These are phyloP conservation scores for Apophysomyces ossiformis DNA, from an alignment of 371 early-diverging fungal genomes.

Conservation along the genomic window DNA sequence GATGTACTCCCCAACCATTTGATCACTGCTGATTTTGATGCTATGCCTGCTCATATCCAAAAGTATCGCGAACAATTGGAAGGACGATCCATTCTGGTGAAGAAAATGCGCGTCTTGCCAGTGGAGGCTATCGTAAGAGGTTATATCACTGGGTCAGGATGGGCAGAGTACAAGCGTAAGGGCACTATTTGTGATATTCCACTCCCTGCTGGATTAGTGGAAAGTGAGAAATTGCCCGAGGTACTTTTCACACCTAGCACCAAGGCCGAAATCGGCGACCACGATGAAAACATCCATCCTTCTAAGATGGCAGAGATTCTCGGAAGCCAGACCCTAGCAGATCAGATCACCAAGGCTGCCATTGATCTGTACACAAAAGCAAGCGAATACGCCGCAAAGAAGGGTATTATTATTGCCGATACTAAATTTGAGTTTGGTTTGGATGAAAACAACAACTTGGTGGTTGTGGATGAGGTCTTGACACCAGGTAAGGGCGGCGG, in stretches of 20 bases:
- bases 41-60: constrained; percentile 89
- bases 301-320: constrained; percentile 85
- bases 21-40: constrained; percentile 90
- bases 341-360: constrained; percentile 42
- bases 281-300: constrained; percentile 97
- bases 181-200: constrained; percentile 93
- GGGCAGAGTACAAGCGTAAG: constrained; percentile 91
- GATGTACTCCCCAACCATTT: constrained; percentile 91
- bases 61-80: constrained; percentile 87
- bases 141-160: constrained; percentile 95
- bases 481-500: constrained; percentile 79
- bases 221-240: constrained; percentile 81
- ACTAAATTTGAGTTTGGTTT: constrained; percentile 99
- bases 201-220: constrained; percentile 80
- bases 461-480: constrained; percentile 94
- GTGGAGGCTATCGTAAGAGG: constrained; percentile 98
- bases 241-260: constrained; percentile 97
- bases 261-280: constrained; percentile 97
- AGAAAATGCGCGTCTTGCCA: constrained; percentile 91
- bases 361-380: constrained; percentile 54
- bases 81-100: constrained; percentile 91
- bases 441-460: constrained; percentile 78
- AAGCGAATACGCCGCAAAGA: constrained; percentile 78
- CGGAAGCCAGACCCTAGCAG: constrained; percentile 62
- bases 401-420: constrained; percentile 97